phyloP scores from a whole-genome alignment of 176 grass and related monocot species.

The Juncus inflexus region DNA sequence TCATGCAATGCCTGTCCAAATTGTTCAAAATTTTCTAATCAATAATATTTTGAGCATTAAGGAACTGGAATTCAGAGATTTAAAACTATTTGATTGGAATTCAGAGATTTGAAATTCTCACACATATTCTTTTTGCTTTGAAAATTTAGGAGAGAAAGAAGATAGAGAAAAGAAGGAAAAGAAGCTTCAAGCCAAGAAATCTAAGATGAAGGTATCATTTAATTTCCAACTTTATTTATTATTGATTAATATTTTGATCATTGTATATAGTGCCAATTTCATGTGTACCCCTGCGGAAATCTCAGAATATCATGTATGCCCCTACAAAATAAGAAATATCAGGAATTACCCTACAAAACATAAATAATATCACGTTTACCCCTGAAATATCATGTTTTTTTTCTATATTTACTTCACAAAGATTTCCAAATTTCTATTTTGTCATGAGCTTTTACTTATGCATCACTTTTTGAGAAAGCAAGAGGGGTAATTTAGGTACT shows the following conservation, averaged over 20 bases:
- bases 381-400: too few species aligned
- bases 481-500: too few species aligned
- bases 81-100: not conserved
- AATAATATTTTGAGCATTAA: not conserved
- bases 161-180: slow-evolving; percentile 56
- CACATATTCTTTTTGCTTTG: too few species aligned
- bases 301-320: too few species aligned
- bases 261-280: too few species aligned
- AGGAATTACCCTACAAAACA: too few species aligned
- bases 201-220: slow-evolving; percentile 74
- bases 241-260: too few species aligned
- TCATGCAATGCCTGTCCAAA: not conserved
- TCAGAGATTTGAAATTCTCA: slow-evolving; percentile 2
- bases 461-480: slow-evolving; percentile 7
- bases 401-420: too few species aligned
- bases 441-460: not conserved
- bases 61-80: not conserved
- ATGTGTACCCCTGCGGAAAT: too few species aligned
- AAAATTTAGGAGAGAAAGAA: slow-evolving; percentile 52
- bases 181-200: slow-evolving; percentile 78
- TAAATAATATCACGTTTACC: too few species aligned
- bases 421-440: not conserved
- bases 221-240: not conserved
- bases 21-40: not conserved
- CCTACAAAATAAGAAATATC: too few species aligned